Conservation (phyloP, 768 basidiomycete genomes). For the Panellus pusillus region DNA sequence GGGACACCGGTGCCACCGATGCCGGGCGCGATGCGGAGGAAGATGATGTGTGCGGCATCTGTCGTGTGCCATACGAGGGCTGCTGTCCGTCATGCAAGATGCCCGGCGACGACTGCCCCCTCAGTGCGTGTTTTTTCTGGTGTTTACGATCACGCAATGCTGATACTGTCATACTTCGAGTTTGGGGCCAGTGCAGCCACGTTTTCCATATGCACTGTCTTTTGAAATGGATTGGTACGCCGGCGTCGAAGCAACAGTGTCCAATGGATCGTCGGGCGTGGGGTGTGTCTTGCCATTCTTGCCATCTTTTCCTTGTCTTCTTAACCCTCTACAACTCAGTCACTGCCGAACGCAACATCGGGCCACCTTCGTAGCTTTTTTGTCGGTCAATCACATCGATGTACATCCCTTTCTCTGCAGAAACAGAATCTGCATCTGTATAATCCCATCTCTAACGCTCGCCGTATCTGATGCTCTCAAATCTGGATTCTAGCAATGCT, state of each 20-base stretch:
- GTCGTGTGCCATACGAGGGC: constrained; percentile 88
- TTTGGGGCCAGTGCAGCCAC: constrained; percentile 97
- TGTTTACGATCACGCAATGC: too few species aligned
- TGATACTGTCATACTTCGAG: constrained; percentile 38
- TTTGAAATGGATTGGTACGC: constrained; percentile 91
- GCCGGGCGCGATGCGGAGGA: constrained; percentile 41
- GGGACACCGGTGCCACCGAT: constrained; percentile 55
- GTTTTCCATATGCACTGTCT: constrained; percentile 99
- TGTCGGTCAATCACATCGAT: too few species aligned
- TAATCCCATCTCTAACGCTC: too few species aligned
- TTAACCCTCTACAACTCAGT: not conserved
- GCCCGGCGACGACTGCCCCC: constrained; percentile 93
- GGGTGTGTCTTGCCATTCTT: constrained; percentile 54
- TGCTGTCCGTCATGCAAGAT: constrained; percentile 96
- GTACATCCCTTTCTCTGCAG: too few species aligned
- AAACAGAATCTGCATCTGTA: too few species aligned
- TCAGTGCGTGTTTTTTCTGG: constrained; percentile 55
- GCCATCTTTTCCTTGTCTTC: not conserved
- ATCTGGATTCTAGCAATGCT: too few species aligned
- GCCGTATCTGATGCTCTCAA: too few species aligned
- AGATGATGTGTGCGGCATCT: constrained; percentile 78
- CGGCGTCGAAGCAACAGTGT: constrained; percentile 91
- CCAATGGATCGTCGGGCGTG: constrained; percentile 97
- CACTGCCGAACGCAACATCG: too few species aligned
- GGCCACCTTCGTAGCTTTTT: too few species aligned